Evolutionary conservation across 2,329 filamentous ascomycete species (phyloP), one percentile per base, ranked within the genome.

Genomic region (Verticillium zaregamsianum): DNA sequence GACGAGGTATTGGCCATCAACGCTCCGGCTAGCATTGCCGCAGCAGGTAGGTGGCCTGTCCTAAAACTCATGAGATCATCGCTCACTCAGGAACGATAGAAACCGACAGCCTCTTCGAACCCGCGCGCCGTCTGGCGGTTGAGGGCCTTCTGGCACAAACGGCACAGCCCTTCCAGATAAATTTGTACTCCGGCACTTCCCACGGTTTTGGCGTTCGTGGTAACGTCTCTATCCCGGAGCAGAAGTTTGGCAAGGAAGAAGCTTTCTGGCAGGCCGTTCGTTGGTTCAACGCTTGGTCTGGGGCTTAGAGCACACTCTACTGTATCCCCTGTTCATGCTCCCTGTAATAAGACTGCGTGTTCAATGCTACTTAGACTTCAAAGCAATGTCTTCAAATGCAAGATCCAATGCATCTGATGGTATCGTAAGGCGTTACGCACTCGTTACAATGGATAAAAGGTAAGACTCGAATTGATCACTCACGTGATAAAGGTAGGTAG

Each of bases 151-250:
- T 92, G 54, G 70, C 73, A 35, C 75, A 81, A 59, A 82, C 80
- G 32, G 76, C 74, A 3, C 74, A 80, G 62, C 76, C 86, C 8
- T 94, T 88, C 75, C 74, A 80, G 8, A 54, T 54, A 2, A 54
- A 54, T 11, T 74, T 94, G 52, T 94, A 88, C 79, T 84, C 85
- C 17, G 85, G 84, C 40, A 88, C 90, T 7, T 72, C 77, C 63
- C 91, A 95, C 70, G 91, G 91, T 0, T 95, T 94, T 68, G 88
- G 86, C 17, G 88, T 92, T 8, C 82, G 90, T 39, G 85, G 80
- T 4, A 87, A 94, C 68, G 61, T 82, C 32, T 76, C 76, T 3
- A 76, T 81, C 62, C 76, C 77, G 23, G 66, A 70, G 61, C 76
- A 85, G 70, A 86, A 82, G 74, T 93, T 86, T 71, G 90, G 87